Evolutionary conservation across 2,329 filamentous ascomycete species (phyloP).

Genomic region (Arthrobotrys sphaeroides): DNA sequence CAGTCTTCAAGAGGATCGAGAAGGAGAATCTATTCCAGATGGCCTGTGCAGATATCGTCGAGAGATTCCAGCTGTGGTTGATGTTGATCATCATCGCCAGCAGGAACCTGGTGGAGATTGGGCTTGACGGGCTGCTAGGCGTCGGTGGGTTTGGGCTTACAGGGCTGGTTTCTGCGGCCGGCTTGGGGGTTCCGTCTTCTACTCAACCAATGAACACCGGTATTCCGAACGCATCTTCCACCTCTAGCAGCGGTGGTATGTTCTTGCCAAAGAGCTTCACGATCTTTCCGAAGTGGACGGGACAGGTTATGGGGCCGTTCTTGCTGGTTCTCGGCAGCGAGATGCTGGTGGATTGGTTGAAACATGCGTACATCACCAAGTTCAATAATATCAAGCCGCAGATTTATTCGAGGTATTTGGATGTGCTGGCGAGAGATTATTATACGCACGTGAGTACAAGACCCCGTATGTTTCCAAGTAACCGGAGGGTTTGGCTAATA

Average conservation of each 20-base stretch:
- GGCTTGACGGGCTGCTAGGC: constrained; percentile 72
- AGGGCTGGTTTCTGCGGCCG: constrained; percentile 58
- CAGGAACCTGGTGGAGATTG: constrained; percentile 94
- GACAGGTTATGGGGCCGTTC: constrained; percentile 91
- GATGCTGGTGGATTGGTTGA: constrained; percentile 95
- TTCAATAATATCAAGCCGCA: constrained; percentile 96
- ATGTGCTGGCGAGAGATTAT: constrained; percentile 96
- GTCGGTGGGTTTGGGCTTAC: constrained; percentile 60
- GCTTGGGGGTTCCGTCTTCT: constrained; percentile 21
- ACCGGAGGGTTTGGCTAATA: constrained; percentile 55
- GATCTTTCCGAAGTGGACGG: constrained; percentile 83
- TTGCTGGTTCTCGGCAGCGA: constrained; percentile 93
- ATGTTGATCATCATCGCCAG: constrained; percentile 97
- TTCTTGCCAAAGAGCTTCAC: constrained; percentile 85
- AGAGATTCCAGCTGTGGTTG: constrained; percentile 96
- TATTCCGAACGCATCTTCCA: constrained; percentile 60
- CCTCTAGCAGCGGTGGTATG: constrained; percentile 63
- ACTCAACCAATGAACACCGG: constrained; percentile 37
- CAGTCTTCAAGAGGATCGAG: constrained; percentile 98
- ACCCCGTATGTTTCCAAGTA: neutral
- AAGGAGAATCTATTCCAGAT: constrained; percentile 98
- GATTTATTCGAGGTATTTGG: constrained; percentile 88
- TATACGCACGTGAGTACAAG: constrained; percentile 79
- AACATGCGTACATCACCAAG: constrained; percentile 97
- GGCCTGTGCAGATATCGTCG: constrained; percentile 94